Evolutionary conservation across 1,284 basidiomycete species (phyloP).

Genomic region (Veloporphyrellus conicus): DNA sequence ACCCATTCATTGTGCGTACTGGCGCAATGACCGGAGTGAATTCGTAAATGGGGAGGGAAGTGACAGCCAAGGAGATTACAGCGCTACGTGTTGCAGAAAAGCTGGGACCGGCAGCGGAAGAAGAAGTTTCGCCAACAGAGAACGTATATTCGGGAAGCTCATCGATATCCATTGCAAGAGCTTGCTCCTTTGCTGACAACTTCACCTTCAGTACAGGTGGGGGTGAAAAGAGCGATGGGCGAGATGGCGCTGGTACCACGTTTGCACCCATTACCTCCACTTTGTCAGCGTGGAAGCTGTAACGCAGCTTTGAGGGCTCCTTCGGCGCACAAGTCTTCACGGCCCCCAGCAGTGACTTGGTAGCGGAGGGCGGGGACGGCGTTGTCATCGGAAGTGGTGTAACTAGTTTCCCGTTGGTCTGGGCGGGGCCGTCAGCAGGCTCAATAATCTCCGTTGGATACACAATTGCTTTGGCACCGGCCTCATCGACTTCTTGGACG

Average conservation of each 20-base stretch:
- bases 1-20: constrained; percentile 28
- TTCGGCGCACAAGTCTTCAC: constrained; percentile 52
- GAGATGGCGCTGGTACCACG: constrained; percentile 9
- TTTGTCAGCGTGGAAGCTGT: constrained; percentile 51
- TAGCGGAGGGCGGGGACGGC: constrained; percentile 17
- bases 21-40: constrained; percentile 35
- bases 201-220: constrained; percentile 7
- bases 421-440: constrained; percentile 29
- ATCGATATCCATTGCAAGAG: constrained; percentile 25
- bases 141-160: constrained; percentile 33
- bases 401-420: constrained; percentile 14
- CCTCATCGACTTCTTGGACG: constrained; percentile 35
- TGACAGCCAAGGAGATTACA: constrained; percentile 28
- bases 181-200: constrained; percentile 33
- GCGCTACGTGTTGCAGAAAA: constrained; percentile 35
- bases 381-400: constrained; percentile 19
- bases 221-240: constrained; percentile 21
- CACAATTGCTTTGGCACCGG: constrained; percentile 26
- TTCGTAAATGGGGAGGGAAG: constrained; percentile 41
- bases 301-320: constrained; percentile 69
- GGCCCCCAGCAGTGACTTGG: constrained; percentile 28
- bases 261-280: constrained; percentile 25
- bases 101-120: constrained; percentile 34
- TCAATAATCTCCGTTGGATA: constrained; percentile 42
- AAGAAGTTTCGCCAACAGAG: constrained; percentile 22